Conservation (phyloP, 108 stramenopile genomes). For the Epipyxis sp. region DNA sequence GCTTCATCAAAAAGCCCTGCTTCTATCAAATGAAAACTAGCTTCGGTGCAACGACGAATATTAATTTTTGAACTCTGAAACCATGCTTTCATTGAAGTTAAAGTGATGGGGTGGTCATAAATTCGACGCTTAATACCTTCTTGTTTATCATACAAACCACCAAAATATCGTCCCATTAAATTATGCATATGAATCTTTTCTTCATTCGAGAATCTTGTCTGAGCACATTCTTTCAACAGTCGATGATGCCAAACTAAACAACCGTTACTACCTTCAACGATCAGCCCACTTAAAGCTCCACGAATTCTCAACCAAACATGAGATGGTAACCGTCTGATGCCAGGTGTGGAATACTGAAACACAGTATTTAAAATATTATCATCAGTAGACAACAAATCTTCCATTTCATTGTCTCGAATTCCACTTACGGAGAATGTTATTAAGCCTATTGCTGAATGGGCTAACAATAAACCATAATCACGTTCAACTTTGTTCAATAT, state of each 20-base stretch:
- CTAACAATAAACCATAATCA: not conserved
- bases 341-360: not conserved
- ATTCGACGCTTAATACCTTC: not conserved
- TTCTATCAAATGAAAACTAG: slow-evolving; percentile 3
- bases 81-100: not conserved
- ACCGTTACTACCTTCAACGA: not conserved
- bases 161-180: not conserved
- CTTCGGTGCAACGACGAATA: not conserved
- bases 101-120: not conserved
- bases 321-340: not conserved
- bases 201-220: not conserved
- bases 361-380: not conserved
- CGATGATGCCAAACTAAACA: not conserved
- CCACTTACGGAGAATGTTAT: not conserved
- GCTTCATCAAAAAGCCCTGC: too few species aligned
- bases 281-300: not conserved
- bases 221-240: not conserved
- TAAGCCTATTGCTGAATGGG: not conserved
- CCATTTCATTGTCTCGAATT: not conserved
- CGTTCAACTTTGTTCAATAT: not conserved
- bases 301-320: not conserved
- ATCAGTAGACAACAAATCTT: not conserved
- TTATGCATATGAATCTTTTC: not conserved
- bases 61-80: not conserved
- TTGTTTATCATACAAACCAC: not conserved